Evolutionary conservation across 208 protist species (phyloP).

Genomic region (Trichomonas gallinae): DNA sequence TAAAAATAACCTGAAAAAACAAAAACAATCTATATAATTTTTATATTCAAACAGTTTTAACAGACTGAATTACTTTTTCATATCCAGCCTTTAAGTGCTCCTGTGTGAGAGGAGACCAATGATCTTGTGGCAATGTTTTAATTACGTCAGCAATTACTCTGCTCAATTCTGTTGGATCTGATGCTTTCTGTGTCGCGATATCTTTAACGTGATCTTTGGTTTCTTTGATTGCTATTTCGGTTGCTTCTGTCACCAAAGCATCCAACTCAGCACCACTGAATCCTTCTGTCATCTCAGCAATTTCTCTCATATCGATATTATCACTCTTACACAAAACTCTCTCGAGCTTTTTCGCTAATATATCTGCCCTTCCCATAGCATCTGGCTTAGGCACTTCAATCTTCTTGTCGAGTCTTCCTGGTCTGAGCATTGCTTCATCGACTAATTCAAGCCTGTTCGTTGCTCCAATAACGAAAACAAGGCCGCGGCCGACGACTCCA

Average conservation of each 20-base stretch:
- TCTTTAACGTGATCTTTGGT: neutral
- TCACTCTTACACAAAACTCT: conserved; percentile 79
- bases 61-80: neutral
- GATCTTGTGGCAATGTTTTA: neutral
- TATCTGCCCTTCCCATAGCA: conserved; percentile 71
- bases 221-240: neutral
- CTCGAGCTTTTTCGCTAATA: conserved; percentile 85
- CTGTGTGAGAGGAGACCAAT: neutral
- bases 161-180: neutral
- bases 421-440: conserved; percentile 96
- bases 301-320: conserved; percentile 77
- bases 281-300: conserved; percentile 84
- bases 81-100: neutral
- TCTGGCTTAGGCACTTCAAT: conserved; percentile 99
- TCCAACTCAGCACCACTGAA: conserved; percentile 97
- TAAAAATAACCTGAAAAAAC: no score
- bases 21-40: no score
- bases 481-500: conserved; percentile 95
- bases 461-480: conserved; percentile 99
- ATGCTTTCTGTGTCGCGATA: neutral
- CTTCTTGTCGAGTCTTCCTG: conserved; percentile 78
- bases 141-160: neutral
- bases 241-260: conserved; percentile 50
- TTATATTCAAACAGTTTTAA: no score
- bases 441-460: conserved; percentile 99